These are phyloP conservation scores for Botrytis tulipae DNA, from an alignment of 2,329 filamentous ascomycete genomes.

Conservation along the genomic window DNA sequence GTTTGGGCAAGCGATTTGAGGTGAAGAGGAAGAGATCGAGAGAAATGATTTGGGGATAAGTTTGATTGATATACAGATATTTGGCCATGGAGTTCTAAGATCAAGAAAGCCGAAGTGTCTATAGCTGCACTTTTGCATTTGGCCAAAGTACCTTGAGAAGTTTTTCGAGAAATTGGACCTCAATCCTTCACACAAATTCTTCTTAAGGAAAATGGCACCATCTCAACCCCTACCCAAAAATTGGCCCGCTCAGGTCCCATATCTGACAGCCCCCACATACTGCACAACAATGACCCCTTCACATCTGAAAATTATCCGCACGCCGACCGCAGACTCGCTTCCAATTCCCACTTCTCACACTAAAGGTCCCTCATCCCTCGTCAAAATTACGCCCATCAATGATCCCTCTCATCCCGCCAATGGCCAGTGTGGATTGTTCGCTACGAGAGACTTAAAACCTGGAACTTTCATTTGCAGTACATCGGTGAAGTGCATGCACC, in stretches of 20 bases:
- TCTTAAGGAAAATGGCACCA: conserved; percentile 3
- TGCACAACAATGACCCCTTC: conserved; percentile 41
- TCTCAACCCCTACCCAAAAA: conserved; percentile 47
- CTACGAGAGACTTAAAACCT: conserved; percentile 51
- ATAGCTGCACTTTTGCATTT: background rate
- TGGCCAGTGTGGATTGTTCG: conserved; percentile 61
- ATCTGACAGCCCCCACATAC: conserved; percentile 51
- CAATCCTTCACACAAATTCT: background rate
- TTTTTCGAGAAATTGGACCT: background rate
- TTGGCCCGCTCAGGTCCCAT: conserved; percentile 55
- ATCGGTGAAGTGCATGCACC: conserved; percentile 56
- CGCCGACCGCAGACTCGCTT: conserved; percentile 31
- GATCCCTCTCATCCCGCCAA: conserved; percentile 54
- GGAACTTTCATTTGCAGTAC: conserved; percentile 61
- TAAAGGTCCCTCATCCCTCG: conserved; percentile 48
- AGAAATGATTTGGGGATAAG: too few species aligned
- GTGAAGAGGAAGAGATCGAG: too few species aligned
- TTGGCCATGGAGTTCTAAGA: too few species aligned
- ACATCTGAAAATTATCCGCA: conserved; percentile 28
- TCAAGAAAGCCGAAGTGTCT: too few species aligned
- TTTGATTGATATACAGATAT: too few species aligned
- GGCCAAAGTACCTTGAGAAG: background rate
- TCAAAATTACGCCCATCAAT: conserved; percentile 54
- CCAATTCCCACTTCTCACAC: conserved; percentile 41
- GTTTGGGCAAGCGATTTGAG: background rate